phyloP scores from a whole-genome alignment of 108 stramenopile species.

The Pseudonitzschia delicatissima region DNA sequence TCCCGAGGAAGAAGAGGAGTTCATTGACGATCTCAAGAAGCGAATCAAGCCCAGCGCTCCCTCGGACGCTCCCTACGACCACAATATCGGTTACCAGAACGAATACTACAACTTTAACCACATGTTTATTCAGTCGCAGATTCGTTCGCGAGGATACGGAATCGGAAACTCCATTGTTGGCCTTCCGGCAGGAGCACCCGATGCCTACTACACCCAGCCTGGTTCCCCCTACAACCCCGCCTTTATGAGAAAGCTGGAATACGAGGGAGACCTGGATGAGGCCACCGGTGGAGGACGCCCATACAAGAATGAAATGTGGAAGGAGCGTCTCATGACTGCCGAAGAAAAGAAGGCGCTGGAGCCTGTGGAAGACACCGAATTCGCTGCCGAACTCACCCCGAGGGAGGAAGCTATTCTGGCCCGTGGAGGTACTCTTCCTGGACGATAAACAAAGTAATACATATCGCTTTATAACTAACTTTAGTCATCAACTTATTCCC shows the following conservation, averaged over 20 bases:
- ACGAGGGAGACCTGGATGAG: conserved; percentile 77
- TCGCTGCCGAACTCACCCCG: conserved; percentile 22
- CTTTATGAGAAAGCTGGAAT: conserved; percentile 55
- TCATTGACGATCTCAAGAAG: conserved; percentile 27
- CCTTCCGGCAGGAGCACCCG: conserved; percentile 67
- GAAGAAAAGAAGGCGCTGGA: conserved; percentile 63
- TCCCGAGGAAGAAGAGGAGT: conserved; percentile 55
- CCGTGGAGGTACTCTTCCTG: conserved; percentile 47
- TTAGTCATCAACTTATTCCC: no score
- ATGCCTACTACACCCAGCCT: conserved; percentile 92
- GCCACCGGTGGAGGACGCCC: conserved; percentile 75
- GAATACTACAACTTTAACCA: conserved; percentile 65
- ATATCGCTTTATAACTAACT: neutral
- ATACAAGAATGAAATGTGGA: conserved; percentile 88
- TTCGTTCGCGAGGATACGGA: conserved; percentile 82
- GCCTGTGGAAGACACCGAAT: conserved; percentile 15
- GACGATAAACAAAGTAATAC: neutral
- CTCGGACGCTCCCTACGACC: conserved; percentile 60
- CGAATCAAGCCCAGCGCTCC: conserved; percentile 57
- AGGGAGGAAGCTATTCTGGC: conserved; percentile 53
- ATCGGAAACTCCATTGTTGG: conserved; percentile 86
- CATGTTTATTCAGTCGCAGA: conserved; percentile 82
- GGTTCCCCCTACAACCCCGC: conserved; percentile 90
- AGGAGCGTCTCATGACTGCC: conserved; percentile 72
- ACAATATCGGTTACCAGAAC: conserved; percentile 82